phyloP scores from a whole-genome alignment of 345 rosid genomes.

The Eucalyptus regnans region DNA sequence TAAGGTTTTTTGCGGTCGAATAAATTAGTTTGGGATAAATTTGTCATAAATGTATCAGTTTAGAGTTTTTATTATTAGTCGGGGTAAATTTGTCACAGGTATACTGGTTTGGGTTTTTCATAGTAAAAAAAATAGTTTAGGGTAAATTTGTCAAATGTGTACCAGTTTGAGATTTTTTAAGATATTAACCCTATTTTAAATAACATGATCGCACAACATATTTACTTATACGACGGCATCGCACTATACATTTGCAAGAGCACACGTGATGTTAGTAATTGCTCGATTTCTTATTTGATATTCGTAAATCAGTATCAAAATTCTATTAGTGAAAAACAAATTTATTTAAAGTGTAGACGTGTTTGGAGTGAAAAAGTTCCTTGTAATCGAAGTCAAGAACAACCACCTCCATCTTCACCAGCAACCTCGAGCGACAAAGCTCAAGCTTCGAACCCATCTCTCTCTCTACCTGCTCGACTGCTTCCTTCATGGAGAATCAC shows the following conservation, averaged over 20 bases:
- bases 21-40: too few species aligned
- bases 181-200: neutral
- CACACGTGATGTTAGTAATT: neutral
- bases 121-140: too few species aligned
- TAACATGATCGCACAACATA: neutral
- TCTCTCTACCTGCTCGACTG: neutral
- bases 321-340: neutral
- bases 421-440: neutral
- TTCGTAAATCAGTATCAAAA: neutral
- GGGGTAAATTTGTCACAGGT: too few species aligned
- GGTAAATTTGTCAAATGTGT: too few species aligned
- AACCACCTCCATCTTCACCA: neutral
- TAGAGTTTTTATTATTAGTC: too few species aligned
- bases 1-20: too few species aligned
- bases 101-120: too few species aligned
- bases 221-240: fast-evolving
- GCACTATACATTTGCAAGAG: neutral
- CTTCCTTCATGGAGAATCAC: conserved; percentile 44
- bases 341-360: neutral
- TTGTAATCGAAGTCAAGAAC: neutral
- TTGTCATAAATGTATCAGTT: too few species aligned
- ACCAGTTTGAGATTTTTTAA: too few species aligned
- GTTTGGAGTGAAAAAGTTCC: neutral
- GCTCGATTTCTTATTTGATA: neutral
- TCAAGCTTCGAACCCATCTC: neutral